Conservation (phyloP, 352 stramenopile genomes). For the Phytophthora vignae region DNA sequence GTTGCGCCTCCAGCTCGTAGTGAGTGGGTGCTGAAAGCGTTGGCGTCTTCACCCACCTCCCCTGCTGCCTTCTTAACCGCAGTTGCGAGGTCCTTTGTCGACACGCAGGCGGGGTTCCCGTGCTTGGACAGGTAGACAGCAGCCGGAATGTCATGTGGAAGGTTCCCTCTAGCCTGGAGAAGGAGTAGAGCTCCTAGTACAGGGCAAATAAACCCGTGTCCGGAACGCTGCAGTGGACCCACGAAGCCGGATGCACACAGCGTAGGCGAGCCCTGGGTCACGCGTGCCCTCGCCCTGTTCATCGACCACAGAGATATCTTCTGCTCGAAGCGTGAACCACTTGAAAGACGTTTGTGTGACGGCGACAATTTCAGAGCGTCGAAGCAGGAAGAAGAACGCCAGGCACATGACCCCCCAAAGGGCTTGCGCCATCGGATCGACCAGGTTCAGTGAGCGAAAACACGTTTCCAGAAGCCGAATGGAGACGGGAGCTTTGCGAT, state of each 20-base stretch:
- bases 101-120: background rate
- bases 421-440: background rate
- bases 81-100: background rate
- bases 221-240: conserved; percentile 6
- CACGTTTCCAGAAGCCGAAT: conserved; percentile 9
- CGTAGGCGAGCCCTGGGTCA: background rate
- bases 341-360: background rate
- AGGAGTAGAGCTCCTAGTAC: conserved; percentile 1
- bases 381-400: conserved; percentile 22
- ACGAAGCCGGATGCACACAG: background rate
- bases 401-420: conserved; percentile 11
- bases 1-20: conserved; percentile 19
- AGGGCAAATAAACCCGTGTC: background rate
- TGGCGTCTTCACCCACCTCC: background rate
- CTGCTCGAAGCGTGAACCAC: conserved; percentile 12
- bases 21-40: conserved; percentile 12
- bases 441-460: conserved; percentile 3
- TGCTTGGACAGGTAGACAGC: background rate
- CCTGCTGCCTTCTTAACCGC: background rate
- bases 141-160: background rate
- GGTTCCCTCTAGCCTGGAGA: background rate
- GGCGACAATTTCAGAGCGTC: conserved; percentile 17
- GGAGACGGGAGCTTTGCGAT: conserved; percentile 9
- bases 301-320: conserved; percentile 4
- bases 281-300: background rate